Evolutionary conservation across 1,284 basidiomycete species (phyloP).

Genomic region (Termitomyces sp.): DNA sequence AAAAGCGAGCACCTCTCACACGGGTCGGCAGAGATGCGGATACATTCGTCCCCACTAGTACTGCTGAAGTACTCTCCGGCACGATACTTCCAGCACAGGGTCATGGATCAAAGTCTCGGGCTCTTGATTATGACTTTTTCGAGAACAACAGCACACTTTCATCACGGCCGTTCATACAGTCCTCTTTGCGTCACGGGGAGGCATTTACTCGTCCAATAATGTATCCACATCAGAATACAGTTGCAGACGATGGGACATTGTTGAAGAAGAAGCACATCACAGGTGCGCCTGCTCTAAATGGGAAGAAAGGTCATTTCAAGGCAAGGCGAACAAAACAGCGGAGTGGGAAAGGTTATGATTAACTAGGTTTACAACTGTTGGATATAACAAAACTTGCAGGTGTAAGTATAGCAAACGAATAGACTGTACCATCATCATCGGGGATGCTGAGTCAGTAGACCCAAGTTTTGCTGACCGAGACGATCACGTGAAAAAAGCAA

Average conservation of each 20-base stretch:
- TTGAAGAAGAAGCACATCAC: constrained; percentile 47
- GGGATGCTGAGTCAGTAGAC: not conserved
- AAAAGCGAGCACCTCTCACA: constrained; percentile 82
- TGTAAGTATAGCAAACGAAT: too few species aligned
- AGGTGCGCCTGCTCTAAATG: constrained; percentile 39
- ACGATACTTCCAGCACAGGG: constrained; percentile 22
- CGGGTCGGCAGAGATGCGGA: constrained; percentile 80
- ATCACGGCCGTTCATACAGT: constrained; percentile 61
- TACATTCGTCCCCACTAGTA: constrained; percentile 59
- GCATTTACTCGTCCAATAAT: constrained; percentile 58
- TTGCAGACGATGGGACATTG: constrained; percentile 71
- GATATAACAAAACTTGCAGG: not conserved
- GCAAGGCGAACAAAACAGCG: constrained; percentile 80
- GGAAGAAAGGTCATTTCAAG: constrained; percentile 91
- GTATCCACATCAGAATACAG: constrained; percentile 79
- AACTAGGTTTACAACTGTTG: not conserved
- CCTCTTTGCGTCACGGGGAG: constrained; percentile 52
- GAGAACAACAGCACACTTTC: constrained; percentile 47
- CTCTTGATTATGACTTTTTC: constrained; percentile 86
- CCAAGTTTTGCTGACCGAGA: not conserved
- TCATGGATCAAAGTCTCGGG: constrained; percentile 52
- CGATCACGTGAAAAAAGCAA: constrained; percentile 2
- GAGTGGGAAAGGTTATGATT: constrained; percentile 87
- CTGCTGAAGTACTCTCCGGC: constrained; percentile 17
- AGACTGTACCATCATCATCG: too few species aligned